Percentiles rank a stretch among this genome's conserved stretches.
Conservation (phyloP, 306 rosid genomes). For the Inga leiocalycina region DNA sequence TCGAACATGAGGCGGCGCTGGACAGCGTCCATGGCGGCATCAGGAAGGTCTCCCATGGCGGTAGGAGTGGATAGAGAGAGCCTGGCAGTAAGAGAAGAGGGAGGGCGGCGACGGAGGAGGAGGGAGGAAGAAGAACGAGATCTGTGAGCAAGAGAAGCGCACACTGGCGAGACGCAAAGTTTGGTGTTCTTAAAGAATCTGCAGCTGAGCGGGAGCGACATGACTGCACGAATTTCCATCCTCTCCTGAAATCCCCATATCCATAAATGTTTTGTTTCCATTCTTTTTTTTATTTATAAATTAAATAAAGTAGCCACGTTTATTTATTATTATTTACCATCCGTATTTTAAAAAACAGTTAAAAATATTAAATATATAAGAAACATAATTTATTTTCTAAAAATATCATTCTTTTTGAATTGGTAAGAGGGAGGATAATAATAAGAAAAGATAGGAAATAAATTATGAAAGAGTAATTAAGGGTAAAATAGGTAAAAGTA, state of each 20-base stretch:
- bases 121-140: constrained; percentile 23
- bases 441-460: no score
- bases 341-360: no score
- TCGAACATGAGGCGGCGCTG: constrained; percentile 99
- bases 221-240: background rate
- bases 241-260: background rate
- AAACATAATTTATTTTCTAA: no score
- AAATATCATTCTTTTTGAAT: no score
- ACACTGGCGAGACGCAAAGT: background rate
- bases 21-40: constrained; percentile 92
- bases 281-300: no score
- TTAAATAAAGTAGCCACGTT: no score
- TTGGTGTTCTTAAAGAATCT: background rate
- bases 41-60: constrained; percentile 70
- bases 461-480: no score
- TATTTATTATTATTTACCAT: no score
- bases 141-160: constrained; percentile 19
- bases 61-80: constrained; percentile 37
- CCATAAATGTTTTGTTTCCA: background rate
- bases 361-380: no score
- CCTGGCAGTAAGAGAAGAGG: constrained; percentile 19
- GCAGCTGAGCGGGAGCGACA: background rate
- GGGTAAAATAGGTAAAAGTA: no score
- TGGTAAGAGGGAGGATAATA: no score
- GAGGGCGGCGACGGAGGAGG: constrained; percentile 2